A percentile compares a stretch with the other conserved stretches of the same genome.
Evolutionary conservation across 1,284 basidiomycete species (phyloP).

Genomic region (Xerocomus nothofagi): DNA sequence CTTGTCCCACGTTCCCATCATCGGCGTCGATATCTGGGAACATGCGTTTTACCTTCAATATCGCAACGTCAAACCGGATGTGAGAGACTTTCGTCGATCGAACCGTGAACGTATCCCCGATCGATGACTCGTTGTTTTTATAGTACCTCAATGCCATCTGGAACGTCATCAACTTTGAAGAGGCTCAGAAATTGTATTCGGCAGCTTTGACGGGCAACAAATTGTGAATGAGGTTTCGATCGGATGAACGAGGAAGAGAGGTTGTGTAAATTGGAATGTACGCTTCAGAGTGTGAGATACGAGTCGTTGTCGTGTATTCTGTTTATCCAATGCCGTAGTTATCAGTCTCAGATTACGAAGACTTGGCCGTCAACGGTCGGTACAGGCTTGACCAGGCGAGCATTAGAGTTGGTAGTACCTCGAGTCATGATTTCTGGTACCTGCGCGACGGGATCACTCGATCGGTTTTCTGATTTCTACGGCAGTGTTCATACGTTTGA

Average conservation of each 20-base stretch:
- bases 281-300: not conserved
- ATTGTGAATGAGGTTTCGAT: not conserved
- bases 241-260: not conserved
- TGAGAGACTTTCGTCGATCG: no score
- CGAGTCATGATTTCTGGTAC: no score
- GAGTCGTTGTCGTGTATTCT: no score
- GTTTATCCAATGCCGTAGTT: no score
- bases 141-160: constrained; percentile 81
- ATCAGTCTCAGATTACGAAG: no score
- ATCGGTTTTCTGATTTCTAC: no score
- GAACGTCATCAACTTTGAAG: constrained; percentile 81
- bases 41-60: constrained; percentile 81
- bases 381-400: no score
- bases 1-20: constrained; percentile 70
- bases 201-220: constrained; percentile 40
- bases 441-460: no score
- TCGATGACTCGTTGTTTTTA: not conserved
- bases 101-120: no score
- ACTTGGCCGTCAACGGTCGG: no score
- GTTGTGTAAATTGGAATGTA: not conserved
- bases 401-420: no score
- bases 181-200: constrained; percentile 71
- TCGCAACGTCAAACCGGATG: constrained; percentile 73
- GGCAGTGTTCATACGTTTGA: no score
- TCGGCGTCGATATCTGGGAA: constrained; percentile 91